Evolutionary conservation across 31 red algal genomes (phyloP).

Genomic region (Porphyra umbilicalis): DNA sequence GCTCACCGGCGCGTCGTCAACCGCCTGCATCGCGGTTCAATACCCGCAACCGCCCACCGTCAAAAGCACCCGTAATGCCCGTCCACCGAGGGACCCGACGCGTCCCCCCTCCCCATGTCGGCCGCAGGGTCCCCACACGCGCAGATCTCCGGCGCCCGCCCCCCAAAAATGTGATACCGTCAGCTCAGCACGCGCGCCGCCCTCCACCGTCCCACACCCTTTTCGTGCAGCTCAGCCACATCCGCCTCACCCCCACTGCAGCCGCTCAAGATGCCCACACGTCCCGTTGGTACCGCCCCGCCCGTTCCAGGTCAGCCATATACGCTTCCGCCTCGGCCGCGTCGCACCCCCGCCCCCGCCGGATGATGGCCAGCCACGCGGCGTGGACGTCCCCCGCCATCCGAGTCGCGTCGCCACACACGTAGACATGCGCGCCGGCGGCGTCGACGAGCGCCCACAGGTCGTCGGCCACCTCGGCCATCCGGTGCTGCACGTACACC

Average conservation of each 20-base stretch:
- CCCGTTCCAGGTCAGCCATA: slow-evolving; percentile 37
- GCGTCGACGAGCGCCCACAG: slow-evolving; percentile 58
- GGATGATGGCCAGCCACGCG: slow-evolving; percentile 35
- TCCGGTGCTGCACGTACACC: slow-evolving; percentile 94
- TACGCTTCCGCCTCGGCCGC: slow-evolving; percentile 36
- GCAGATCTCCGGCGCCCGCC: too few relatives aligned
- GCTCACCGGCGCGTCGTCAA: too few relatives aligned
- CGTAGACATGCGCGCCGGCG: slow-evolving; percentile 79
- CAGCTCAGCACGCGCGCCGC: too few relatives aligned
- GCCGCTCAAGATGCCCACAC: slow-evolving; percentile 68
- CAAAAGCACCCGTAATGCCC: too few relatives aligned
- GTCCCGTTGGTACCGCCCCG: slow-evolving; percentile 83
- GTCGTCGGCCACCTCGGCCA: slow-evolving; percentile 38
- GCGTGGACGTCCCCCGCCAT: slow-evolving; percentile 95
- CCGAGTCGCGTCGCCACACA: slow-evolving; percentile 85
- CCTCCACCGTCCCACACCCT: too few relatives aligned
- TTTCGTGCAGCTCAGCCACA: too few relatives aligned
- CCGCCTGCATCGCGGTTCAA: too few relatives aligned
- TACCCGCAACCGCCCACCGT: too few relatives aligned
- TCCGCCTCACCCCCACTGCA: not conserved
- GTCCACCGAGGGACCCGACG: too few relatives aligned
- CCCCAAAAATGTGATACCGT: too few relatives aligned
- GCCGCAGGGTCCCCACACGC: too few relatives aligned
- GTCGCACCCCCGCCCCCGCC: slow-evolving; percentile 10
- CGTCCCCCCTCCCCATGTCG: too few relatives aligned